These are phyloP conservation scores for Trypanosoma avium DNA, from an alignment of 208 protist species.

Conservation along the genomic window DNA sequence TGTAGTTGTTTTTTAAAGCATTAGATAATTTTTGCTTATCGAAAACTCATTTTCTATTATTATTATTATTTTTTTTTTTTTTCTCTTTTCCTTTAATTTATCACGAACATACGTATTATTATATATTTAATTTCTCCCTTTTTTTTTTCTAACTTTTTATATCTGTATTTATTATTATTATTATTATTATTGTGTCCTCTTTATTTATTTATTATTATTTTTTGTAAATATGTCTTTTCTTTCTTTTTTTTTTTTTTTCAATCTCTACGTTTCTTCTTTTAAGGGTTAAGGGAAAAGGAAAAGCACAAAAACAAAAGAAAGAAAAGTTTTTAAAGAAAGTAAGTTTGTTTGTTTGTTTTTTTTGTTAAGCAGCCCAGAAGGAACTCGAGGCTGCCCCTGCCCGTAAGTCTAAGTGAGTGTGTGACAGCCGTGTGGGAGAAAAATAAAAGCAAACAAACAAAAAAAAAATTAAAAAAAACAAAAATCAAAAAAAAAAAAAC, in stretches of 20 bases:
- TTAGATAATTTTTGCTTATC: constrained; percentile 11
- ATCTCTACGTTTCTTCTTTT: neutral
- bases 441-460: neutral
- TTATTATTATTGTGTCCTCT: too few relatives aligned
- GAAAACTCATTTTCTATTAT: neutral
- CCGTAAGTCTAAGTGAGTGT: too few relatives aligned
- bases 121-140: neutral
- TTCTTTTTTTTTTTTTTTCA: neutral
- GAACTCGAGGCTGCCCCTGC: too few relatives aligned
- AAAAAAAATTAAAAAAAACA: constrained; percentile 10
- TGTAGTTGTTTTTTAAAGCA: constrained; percentile 17
- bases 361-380: too few relatives aligned
- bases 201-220: too few relatives aligned
- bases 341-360: too few relatives aligned
- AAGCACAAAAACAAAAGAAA: neutral
- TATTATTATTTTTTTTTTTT: constrained; percentile 9
- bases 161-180: too few relatives aligned
- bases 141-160: neutral
- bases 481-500: neutral
- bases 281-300: neutral
- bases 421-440: too few relatives aligned
- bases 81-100: constrained; percentile 5
- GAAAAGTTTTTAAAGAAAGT: neutral
- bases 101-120: too few relatives aligned
- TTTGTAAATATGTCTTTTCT: too few relatives aligned